phyloP scores from a whole-genome alignment of 768 basidiomycete species.

The Lactarius pseudohatsudake region DNA sequence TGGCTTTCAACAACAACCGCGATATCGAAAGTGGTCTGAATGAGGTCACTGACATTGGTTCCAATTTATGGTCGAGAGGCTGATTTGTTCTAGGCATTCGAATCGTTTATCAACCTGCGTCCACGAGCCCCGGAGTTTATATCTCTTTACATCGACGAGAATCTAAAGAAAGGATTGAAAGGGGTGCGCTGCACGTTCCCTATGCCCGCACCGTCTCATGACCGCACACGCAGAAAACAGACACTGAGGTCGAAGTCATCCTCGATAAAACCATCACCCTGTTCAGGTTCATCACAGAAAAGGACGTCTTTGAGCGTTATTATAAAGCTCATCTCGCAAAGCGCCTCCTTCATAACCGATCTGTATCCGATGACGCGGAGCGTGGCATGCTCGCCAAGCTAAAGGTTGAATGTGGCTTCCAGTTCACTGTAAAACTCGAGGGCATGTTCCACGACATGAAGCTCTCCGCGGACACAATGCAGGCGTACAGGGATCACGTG shows the following conservation, averaged over 20 bases:
- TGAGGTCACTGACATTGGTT: slow-evolving; percentile 51
- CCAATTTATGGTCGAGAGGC: neutral
- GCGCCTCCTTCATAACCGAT: slow-evolving; percentile 81
- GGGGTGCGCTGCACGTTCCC: slow-evolving; percentile 58
- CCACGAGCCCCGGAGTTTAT: slow-evolving; percentile 90
- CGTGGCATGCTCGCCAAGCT: slow-evolving; percentile 96
- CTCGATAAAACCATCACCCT: slow-evolving; percentile 96
- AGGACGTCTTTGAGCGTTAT: slow-evolving; percentile 97
- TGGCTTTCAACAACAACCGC: slow-evolving; percentile 70
- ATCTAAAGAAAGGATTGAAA: slow-evolving; percentile 91
- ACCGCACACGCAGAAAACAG: slow-evolving; percentile 74
- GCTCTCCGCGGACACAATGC: slow-evolving; percentile 78
- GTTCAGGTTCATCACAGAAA: slow-evolving; percentile 92
- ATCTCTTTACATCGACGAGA: slow-evolving; percentile 95
- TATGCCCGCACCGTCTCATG: slow-evolving; percentile 10
- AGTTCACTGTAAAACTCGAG: slow-evolving; percentile 97
- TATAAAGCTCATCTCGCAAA: slow-evolving; percentile 96
- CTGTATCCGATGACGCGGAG: slow-evolving; percentile 96
- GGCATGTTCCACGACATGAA: slow-evolving; percentile 99
- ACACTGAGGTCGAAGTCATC: slow-evolving; percentile 83
- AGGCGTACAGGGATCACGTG: slow-evolving; percentile 64
- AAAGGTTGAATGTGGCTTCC: slow-evolving; percentile 93
- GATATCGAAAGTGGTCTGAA: slow-evolving; percentile 80
- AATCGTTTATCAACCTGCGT: slow-evolving; percentile 86
- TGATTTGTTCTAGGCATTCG: slow-evolving; percentile 68